Evolutionary conservation across 345 rosid genomes (phyloP).

Genomic region (Garcia nutans): DNA sequence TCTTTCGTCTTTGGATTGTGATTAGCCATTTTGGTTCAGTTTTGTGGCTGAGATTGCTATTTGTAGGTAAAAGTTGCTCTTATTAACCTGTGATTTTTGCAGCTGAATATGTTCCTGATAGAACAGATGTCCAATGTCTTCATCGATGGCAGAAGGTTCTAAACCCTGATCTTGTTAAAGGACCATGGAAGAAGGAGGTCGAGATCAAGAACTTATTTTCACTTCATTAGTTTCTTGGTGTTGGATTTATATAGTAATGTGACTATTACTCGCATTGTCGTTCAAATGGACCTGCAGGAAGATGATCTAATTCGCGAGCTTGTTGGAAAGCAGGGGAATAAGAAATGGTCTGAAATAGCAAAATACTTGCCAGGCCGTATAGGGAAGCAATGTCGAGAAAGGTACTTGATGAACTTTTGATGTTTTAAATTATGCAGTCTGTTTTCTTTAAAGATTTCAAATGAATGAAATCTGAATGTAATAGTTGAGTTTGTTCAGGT

Average conservation of each 20-base stretch:
- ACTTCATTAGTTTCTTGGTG: neutral
- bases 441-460: neutral
- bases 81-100: neutral
- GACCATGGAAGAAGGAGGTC: slow-evolving; percentile 28
- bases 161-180: slow-evolving; percentile 28
- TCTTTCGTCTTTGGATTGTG: neutral
- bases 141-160: slow-evolving; percentile 37
- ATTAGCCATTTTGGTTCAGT: neutral
- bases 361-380: slow-evolving; percentile 16
- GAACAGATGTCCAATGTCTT: slow-evolving; percentile 29
- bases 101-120: slow-evolving; percentile 28
- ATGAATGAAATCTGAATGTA: neutral
- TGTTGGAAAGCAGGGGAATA: slow-evolving; percentile 14
- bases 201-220: neutral
- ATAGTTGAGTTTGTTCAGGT: slow-evolving; percentile 12
- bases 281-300: slow-evolving; percentile 10
- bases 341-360: slow-evolving; percentile 21
- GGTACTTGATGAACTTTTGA: slow-evolving; percentile 7
- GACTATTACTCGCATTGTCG: neutral
- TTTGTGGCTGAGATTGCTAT: neutral
- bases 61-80: neutral
- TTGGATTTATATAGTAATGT: neutral
- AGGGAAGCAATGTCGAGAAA: slow-evolving; percentile 23
- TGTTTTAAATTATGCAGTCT: neutral
- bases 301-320: slow-evolving; percentile 15